Evolutionary conservation across 2,329 filamentous ascomycete species (phyloP), one percentile per base, ranked within the genome.

Genomic region (Xenosphaeropsis pyriputrescens): DNA sequence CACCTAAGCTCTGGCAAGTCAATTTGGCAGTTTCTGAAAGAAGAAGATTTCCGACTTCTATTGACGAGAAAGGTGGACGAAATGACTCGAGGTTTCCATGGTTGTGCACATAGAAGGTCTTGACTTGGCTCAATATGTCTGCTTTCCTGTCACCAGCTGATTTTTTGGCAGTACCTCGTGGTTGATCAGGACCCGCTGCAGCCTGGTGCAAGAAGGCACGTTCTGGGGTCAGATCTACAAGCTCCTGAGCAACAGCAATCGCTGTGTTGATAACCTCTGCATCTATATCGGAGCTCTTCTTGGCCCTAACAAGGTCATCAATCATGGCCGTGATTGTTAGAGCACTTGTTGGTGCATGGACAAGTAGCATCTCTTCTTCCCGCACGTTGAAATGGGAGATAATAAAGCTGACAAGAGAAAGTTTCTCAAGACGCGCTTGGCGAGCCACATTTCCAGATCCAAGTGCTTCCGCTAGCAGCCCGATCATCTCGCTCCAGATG

Each of bases 281-380:
- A 42, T 56, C 52, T 36, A 39, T 37, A 42, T 60, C 59, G 41
- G 59, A 64, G 2, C 62, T 57, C 39, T 79, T 64, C 22, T 26
- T 26, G 22, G 12, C 22, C 8, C 22, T 5, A 11, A 11, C 12
- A 26, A 26, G 22, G 12, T 26, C 22, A 50, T 76, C 62, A 32
- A 79, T 59, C 72, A 72, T 79, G 46, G 46, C 45, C 14, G 56
- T 59, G 18, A 81, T 63, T 3, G 77, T 73, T n/a, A 93, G 58
- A 2, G 76, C 69, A 38, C 81, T 70, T 18, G 93, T 59, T 26
- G 89, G 89, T 19, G 88, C 81, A 58, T 96, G 89, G 16, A 84
- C 63, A 2, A 82, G 74, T 13, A 93, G 59, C 89, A 98, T 96
- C 53, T 98, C 93, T 56, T 96, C 91, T 58, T 98, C 91, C 38